Conservation (phyloP, 2,329 filamentous ascomycete genomes). For the Domatiomyces globalis region DNA sequence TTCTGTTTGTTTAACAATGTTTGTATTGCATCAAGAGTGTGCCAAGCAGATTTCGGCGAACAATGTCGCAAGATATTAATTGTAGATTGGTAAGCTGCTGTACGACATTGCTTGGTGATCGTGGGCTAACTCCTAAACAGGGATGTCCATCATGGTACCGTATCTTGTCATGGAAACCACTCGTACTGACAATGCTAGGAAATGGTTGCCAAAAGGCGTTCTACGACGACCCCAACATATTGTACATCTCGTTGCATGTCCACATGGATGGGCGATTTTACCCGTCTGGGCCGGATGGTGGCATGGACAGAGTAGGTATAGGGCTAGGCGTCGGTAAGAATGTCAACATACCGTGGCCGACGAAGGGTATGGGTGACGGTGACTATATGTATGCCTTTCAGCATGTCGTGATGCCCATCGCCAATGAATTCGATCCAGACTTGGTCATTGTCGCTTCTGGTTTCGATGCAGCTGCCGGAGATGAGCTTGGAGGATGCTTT, state of each 20-base stretch:
- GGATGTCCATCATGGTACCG: constrained; percentile 53
- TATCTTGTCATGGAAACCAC: not conserved
- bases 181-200: constrained; percentile 35
- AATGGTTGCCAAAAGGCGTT: constrained; percentile 96
- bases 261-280: constrained; percentile 77
- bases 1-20: constrained; percentile 99
- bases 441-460: constrained; percentile 87
- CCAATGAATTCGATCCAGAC: constrained; percentile 83
- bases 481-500: constrained; percentile 82
- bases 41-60: constrained; percentile 66
- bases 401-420: constrained; percentile 90
- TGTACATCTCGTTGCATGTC: constrained; percentile 92
- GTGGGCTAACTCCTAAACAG: constrained; percentile 18
- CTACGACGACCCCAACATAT: constrained; percentile 82
- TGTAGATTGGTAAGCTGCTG: constrained; percentile 66
- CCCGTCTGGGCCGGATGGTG: constrained; percentile 47
- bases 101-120: not conserved
- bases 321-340: constrained; percentile 48
- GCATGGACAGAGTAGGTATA: constrained; percentile 45
- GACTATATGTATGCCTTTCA: constrained; percentile 96
- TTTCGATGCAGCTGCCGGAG: constrained; percentile 88
- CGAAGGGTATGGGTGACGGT: constrained; percentile 73
- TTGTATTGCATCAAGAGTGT: constrained; percentile 76
- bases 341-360: constrained; percentile 56
- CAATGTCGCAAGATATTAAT: constrained; percentile 79